Conservation (phyloP, 495 filamentous ascomycete genomes). For the Penicillium nucicola region DNA sequence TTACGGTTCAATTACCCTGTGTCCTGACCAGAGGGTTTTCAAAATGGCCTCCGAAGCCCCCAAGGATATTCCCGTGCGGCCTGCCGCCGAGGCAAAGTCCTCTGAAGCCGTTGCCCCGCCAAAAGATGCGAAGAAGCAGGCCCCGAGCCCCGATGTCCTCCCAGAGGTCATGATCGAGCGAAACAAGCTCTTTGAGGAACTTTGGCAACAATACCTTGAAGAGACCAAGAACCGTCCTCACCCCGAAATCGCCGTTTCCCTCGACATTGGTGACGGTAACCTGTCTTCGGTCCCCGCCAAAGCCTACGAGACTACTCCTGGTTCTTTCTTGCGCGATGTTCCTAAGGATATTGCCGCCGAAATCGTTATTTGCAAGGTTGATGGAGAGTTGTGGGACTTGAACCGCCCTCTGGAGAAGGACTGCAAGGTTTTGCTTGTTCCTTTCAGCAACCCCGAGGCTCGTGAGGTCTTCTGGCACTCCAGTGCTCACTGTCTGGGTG, state of each 20-base stretch:
- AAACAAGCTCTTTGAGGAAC: constrained; percentile 79
- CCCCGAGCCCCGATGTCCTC: constrained; percentile 43
- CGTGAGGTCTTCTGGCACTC: constrained; percentile 91
- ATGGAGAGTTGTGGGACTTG: constrained; percentile 87
- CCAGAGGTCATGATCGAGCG: constrained; percentile 81
- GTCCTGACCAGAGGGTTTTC: constrained; percentile 7
- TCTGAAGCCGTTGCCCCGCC: constrained; percentile 30
- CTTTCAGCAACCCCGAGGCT: constrained; percentile 82
- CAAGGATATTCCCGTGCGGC: constrained; percentile 40
- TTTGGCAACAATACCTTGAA: constrained; percentile 78
- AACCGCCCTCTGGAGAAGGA: constrained; percentile 76
- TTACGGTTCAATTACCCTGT: constrained; percentile 17
- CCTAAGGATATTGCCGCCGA: constrained; percentile 50
- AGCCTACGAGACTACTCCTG: constrained; percentile 53
- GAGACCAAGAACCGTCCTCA: constrained; percentile 53
- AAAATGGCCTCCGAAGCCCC: constrained; percentile 40
- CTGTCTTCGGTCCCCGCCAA: constrained; percentile 43
- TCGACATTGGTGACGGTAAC: constrained; percentile 47
- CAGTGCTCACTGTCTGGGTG: constrained; percentile 89
- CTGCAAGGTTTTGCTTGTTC: constrained; percentile 74
- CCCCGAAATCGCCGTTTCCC: constrained; percentile 47
- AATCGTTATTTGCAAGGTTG: constrained; percentile 74
- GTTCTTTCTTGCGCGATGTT: constrained; percentile 49
- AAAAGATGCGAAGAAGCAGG: constrained; percentile 27
- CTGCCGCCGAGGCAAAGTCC: constrained; percentile 32